Conservation (phyloP, 495 filamentous ascomycete species). For the Penicillium canariense region DNA sequence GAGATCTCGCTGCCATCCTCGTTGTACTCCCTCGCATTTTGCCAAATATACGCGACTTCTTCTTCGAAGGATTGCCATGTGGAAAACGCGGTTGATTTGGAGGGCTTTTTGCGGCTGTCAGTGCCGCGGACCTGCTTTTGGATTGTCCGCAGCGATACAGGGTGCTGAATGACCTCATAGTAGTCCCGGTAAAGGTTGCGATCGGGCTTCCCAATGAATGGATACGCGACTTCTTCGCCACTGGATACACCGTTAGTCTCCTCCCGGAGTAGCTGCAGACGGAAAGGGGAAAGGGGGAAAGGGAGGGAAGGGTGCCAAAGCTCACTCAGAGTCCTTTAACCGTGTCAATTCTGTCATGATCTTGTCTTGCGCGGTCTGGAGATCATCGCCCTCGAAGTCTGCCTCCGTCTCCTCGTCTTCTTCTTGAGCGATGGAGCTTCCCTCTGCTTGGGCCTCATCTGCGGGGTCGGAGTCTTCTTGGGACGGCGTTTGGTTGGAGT, state of each 20-base stretch:
- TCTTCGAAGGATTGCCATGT: slow-evolving; percentile 78
- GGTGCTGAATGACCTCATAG: slow-evolving; percentile 70
- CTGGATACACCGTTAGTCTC: slow-evolving; percentile 9
- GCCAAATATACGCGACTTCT: slow-evolving; percentile 74
- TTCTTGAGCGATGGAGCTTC: slow-evolving; percentile 14
- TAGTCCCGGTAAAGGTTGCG: slow-evolving; percentile 55
- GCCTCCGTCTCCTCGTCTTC: slow-evolving; percentile 47
- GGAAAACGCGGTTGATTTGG: slow-evolving; percentile 68
- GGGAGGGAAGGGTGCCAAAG: background rate
- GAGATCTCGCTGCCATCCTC: slow-evolving; percentile 82
- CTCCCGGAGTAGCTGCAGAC: too few relatives aligned
- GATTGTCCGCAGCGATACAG: slow-evolving; percentile 66
- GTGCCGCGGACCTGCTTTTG: slow-evolving; percentile 69
- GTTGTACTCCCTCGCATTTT: slow-evolving; percentile 83
- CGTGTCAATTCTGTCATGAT: slow-evolving; percentile 65
- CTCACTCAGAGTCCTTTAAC: slow-evolving; percentile 60
- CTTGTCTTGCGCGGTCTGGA: slow-evolving; percentile 80
- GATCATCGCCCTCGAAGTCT: slow-evolving; percentile 60
- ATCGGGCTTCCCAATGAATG: slow-evolving; percentile 36
- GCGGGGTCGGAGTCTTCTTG: slow-evolving; percentile 35
- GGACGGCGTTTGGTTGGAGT: slow-evolving; percentile 33
- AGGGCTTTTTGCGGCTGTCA: slow-evolving; percentile 59
- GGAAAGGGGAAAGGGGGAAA: background rate
- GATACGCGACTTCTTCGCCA: slow-evolving; percentile 29
- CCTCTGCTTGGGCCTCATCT: slow-evolving; percentile 13